These are phyloP conservation scores for Cyberlindnera saturnus DNA, from an alignment of 805 yeast genomes.

Conservation along the genomic window DNA sequence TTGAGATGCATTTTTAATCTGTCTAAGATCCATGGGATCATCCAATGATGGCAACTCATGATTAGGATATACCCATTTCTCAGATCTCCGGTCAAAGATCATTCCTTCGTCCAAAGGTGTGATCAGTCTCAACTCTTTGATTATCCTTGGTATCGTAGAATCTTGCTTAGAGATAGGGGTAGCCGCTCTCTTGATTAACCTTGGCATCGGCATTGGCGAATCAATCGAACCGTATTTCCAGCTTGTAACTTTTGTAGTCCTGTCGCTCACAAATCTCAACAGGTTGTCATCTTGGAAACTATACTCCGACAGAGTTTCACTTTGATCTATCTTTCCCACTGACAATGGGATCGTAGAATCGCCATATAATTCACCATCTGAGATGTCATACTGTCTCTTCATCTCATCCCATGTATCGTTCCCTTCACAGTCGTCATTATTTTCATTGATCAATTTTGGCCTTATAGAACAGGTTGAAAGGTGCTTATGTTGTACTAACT, in stretches of 20 bases:
- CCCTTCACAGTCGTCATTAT: not conserved
- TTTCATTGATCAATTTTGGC: not conserved
- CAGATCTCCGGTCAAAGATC: constrained; percentile 11
- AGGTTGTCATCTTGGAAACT: too few species aligned
- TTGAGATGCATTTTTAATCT: constrained; percentile 36
- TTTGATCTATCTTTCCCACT: too few species aligned
- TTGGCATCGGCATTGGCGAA: constrained; percentile 22
- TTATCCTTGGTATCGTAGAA: too few species aligned
- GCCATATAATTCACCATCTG: not conserved
- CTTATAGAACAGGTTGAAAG: not conserved
- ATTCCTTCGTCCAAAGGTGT: constrained; percentile 20
- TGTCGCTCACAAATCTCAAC: not conserved
- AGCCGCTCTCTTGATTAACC: constrained; percentile 8
- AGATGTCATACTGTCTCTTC: constrained; percentile 16
- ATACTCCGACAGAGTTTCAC: too few species aligned
- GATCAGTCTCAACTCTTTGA: constrained; percentile 12
- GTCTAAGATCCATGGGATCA: constrained; percentile 7
- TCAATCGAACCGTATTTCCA: constrained; percentile 13
- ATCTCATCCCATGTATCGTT: constrained; percentile 19
- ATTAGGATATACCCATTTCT: constrained; percentile 17
- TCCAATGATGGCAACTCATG: not conserved
- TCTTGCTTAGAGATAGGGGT: too few species aligned
- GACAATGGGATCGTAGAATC: not conserved
- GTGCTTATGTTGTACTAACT: not conserved
- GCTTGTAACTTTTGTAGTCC: constrained; percentile 16